Base-by-base conservation (phyloP, 2,329 filamentous ascomycete species). In the Niveomyces coronatus region DNA sequence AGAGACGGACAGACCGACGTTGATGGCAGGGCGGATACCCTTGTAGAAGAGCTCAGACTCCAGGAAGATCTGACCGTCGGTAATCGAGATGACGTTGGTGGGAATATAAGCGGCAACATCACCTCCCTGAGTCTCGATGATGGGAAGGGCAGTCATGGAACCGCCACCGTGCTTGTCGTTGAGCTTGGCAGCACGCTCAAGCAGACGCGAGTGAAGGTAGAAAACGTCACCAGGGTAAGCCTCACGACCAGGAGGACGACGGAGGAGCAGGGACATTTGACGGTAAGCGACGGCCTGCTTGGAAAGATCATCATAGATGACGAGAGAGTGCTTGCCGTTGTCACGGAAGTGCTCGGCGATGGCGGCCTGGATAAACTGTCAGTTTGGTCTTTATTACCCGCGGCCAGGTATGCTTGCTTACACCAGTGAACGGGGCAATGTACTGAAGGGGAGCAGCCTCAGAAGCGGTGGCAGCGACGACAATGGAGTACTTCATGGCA, bases 1-100 rank as follows among this genome's bases (percentile, higher is more conserved):
- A 55, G 91, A 98, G 57, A 98, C 91, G 59, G 91, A 98, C 56
- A 98, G 85, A 91, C 91, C 91, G 84, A 98, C 91, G 80, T 98
- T 98, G 70, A 98, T 98, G 73, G 91, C 91, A 58, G 91, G 91
- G 63, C 91, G 89, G 70, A 98, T 73, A 93, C 91, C 91, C 85
- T 98, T 98, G 86, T 95, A 96, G 84, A 96, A 98, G 51, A 96
- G 78, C 70, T 98, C 91, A 53, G 89, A 70, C 73, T 98, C 91
- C 75, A 98, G 78, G 85, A 98, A 98, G 70, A 98, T 96, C 75
- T 98, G 91, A 49, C 91, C 91, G 61, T 96, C 91, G 56, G 91
- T 98, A 63, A 98, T 98, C 66, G 89, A 96, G 79, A 98, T 98
- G 72, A 96, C 91, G 77, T 96, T 98, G 72, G 91, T 98, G 58